Evolutionary conservation across 306 rosid species (phyloP).

Genomic region (Vigna unguiculata): DNA sequence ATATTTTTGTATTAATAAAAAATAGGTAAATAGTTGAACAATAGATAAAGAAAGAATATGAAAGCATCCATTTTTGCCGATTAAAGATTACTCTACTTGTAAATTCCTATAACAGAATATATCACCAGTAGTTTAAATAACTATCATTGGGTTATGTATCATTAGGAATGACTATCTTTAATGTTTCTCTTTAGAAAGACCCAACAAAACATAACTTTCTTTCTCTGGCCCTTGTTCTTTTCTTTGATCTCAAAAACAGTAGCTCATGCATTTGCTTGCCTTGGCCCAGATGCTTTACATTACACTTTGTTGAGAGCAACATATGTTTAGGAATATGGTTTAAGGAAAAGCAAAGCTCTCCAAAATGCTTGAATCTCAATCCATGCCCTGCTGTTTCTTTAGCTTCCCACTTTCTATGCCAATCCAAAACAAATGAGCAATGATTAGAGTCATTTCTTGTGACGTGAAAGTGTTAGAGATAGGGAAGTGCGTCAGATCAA

Average conservation of each 20-base stretch:
- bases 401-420: background rate
- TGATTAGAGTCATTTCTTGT: background rate
- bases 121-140: too few relatives aligned
- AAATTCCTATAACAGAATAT: too few relatives aligned
- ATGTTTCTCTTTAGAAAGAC: too few relatives aligned
- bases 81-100: too few relatives aligned
- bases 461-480: background rate
- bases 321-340: background rate
- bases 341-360: constrained; percentile 3
- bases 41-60: too few relatives aligned
- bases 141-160: too few relatives aligned
- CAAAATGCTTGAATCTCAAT: constrained; percentile 21
- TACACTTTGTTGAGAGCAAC: background rate
- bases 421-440: background rate
- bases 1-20: too few relatives aligned
- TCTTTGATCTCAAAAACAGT: background rate
- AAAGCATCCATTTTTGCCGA: too few relatives aligned
- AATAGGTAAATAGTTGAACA: too few relatives aligned
- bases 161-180: too few relatives aligned
- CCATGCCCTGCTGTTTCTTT: background rate
- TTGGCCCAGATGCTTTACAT: background rate
- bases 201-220: background rate
- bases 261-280: background rate
- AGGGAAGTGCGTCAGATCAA: background rate
- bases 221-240: background rate